Percentiles rank a stretch among this genome's conserved stretches.
Conservation (phyloP, 805 yeast genomes). For the Starmera quercuum region DNA sequence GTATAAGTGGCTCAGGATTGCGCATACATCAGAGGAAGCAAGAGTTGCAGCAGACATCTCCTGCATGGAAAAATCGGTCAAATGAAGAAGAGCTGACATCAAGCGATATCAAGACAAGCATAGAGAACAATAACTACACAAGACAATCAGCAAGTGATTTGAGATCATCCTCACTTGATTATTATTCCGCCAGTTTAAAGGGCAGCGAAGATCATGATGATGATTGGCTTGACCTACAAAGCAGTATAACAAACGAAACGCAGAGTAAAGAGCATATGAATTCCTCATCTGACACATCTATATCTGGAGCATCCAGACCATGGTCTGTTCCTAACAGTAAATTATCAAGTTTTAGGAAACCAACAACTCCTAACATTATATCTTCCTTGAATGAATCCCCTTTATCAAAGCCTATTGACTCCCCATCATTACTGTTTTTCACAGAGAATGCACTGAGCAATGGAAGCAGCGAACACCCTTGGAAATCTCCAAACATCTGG, state of each 20-base stretch:
- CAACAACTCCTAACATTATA: conserved; percentile 6
- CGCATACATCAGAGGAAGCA: no score
- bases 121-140: no score
- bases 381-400: conserved; percentile 17
- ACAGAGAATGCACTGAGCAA: background rate
- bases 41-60: no score
- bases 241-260: background rate
- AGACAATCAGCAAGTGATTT: no score
- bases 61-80: no score
- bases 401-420: conserved; percentile 11
- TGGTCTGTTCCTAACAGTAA: conserved; percentile 20
- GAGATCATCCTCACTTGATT: no score
- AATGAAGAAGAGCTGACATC: no score
- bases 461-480: background rate
- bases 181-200: no score
- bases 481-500: conserved; percentile 12
- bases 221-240: background rate
- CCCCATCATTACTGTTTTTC: conserved; percentile 2
- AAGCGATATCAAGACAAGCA: no score
- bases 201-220: background rate
- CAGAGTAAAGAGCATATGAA: no score
- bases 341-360: conserved; percentile 18
- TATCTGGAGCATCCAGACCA: conserved; percentile 1
- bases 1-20: background rate
- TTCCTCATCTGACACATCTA: no score